phyloP scores from a whole-genome alignment of 2,329 filamentous ascomycete species.

The Tolypocladium album region DNA sequence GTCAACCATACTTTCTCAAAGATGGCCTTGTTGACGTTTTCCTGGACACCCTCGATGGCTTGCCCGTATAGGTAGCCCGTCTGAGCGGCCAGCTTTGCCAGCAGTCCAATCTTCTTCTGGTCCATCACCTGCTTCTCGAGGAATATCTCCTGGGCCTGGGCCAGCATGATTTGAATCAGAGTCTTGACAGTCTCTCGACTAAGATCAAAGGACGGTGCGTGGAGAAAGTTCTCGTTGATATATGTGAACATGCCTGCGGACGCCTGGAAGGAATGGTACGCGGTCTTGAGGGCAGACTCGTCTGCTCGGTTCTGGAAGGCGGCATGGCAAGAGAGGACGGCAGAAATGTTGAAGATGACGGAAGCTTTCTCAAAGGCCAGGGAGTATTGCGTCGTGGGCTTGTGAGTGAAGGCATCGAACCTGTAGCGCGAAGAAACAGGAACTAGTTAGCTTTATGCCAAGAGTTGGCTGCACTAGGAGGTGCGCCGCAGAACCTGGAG shows the following conservation, averaged over 20 bases:
- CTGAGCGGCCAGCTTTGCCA: conserved; percentile 90
- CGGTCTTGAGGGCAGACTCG: conserved; percentile 86
- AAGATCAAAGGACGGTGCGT: conserved; percentile 91
- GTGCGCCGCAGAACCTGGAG: background rate
- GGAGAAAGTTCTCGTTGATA: conserved; percentile 98
- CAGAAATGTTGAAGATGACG: conserved; percentile 98
- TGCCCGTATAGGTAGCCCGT: conserved; percentile 81
- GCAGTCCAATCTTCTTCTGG: conserved; percentile 79
- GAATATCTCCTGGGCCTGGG: conserved; percentile 94
- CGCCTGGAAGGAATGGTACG: conserved; percentile 96
- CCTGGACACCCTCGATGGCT: conserved; percentile 80
- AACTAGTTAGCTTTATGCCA: conserved; percentile 4
- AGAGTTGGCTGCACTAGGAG: background rate
- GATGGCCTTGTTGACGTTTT: conserved; percentile 80
- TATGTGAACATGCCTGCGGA: conserved; percentile 99
- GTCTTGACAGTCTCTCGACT: conserved; percentile 94
- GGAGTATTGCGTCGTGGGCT: conserved; percentile 92
- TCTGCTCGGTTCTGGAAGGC: conserved; percentile 86
- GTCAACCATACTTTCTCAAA: conserved; percentile 92
- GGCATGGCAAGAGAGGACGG: conserved; percentile 91
- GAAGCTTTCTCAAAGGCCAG: conserved; percentile 97
- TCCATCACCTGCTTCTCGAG: conserved; percentile 92
- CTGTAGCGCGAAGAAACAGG: conserved; percentile 31
- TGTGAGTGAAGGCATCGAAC: conserved; percentile 99
- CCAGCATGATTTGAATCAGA: conserved; percentile 83